These are phyloP conservation scores for Phragmites australis DNA, from an alignment of 176 grass and related monocot genomes.

Conservation along the genomic window DNA sequence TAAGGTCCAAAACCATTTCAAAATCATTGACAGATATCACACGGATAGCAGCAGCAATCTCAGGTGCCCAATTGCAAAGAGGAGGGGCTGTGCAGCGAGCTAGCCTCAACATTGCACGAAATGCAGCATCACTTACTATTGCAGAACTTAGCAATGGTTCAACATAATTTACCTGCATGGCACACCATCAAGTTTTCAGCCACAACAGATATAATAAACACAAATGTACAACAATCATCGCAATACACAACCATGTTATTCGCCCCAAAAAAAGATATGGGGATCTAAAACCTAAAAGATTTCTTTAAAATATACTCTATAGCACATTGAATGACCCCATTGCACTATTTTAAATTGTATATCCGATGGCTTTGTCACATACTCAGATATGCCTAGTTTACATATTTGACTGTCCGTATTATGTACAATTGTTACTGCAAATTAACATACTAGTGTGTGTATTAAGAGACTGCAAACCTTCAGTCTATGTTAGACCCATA, in stretches of 20 bases:
- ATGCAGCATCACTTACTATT: slow-evolving; percentile 88
- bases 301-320: background rate
- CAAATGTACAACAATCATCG: background rate
- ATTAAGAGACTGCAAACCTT: slow-evolving; percentile 3
- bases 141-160: slow-evolving; percentile 75
- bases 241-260: background rate
- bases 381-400: background rate
- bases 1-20: slow-evolving; percentile 64
- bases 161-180: slow-evolving; percentile 75
- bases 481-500: background rate
- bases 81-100: slow-evolving; percentile 85
- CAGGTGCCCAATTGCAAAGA: slow-evolving; percentile 84
- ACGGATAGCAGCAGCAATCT: slow-evolving; percentile 86
- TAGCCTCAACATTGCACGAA: slow-evolving; percentile 76
- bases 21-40: slow-evolving; percentile 66
- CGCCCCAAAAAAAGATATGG: background rate
- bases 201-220: slow-evolving; percentile 27
- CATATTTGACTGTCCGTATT: background rate
- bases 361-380: slow-evolving; percentile 9
- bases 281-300: background rate
- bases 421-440: background rate
- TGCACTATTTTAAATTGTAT: slow-evolving; percentile 5
- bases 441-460: background rate
- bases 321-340: background rate
- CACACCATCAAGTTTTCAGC: slow-evolving; percentile 27